Evolutionary conservation across 2,329 filamentous ascomycete species (phyloP), one percentile per base, ranked within the genome.

Genomic region (Nannizzia gypsea): DNA sequence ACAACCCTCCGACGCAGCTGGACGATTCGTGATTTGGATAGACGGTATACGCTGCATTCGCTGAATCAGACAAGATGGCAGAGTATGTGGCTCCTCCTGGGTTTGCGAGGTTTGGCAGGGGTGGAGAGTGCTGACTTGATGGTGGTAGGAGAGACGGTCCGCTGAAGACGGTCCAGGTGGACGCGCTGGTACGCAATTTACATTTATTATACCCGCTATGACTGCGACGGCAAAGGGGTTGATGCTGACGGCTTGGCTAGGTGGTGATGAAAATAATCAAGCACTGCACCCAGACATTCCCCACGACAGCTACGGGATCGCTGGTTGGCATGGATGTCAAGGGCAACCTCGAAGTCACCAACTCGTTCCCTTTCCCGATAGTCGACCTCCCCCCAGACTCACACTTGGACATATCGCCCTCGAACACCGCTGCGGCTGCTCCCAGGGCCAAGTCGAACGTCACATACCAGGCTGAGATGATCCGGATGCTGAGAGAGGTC

Each of bases 251-350:
- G 54, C 66, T 62, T 61, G 9, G 61, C 67, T n/a, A 93, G 89
- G 89, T 95, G 70, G 89, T 95, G 68, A 92, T 96, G 88, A 96
- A 96, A 81, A 91, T 97, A 74, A 91, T 95, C 76, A 96, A 95
- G 78, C 91, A 96, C 80, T 90, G 89, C 78, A 87, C 90, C 61
- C 83, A 88, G 69, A 82, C 83, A 59, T 96, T 96, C 78, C 92
- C 92, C 56, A 92, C 90, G 58, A 86, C 86, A 60, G 90, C 90
- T 60, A 96, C 91, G 60, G 92, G 92, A 64, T 89, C 88, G 64
- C 83, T 96, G 63, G 90, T 96, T 62, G 93, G 93, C 68, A 91
- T 97, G 89, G 92, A 97, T 75, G 83, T 83, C 69, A 84, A 87
- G 66, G 83, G 84, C 65, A 81, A 85, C 62, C 83, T 97, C 64